Conservation (phyloP, 2,329 filamentous ascomycete species). For the Colletotrichum karsti region DNA sequence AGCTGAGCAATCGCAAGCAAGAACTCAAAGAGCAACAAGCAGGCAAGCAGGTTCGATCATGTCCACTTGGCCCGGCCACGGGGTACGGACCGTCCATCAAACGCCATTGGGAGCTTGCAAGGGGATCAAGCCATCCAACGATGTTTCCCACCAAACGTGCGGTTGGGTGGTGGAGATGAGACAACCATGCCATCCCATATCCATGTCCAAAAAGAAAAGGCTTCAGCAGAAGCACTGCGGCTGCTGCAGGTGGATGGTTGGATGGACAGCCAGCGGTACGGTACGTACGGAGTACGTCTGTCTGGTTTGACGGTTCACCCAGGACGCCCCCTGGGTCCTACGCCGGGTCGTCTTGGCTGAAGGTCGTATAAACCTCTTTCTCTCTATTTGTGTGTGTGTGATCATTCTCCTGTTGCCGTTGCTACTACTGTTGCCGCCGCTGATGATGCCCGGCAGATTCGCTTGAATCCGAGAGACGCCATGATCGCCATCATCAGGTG, state of each 20-base stretch:
- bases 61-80: conserved; percentile 18
- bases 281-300: no score
- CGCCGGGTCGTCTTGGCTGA: conserved; percentile 13
- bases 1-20: conserved; percentile 13
- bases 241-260: conserved; percentile 25
- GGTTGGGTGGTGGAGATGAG: conserved; percentile 26
- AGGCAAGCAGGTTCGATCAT: conserved; percentile 4
- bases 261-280: not conserved
- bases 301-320: not conserved
- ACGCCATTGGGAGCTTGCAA: conserved; percentile 10
- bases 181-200: conserved; percentile 18
- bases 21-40: not conserved
- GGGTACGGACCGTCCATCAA: conserved; percentile 5
- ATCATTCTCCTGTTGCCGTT: conserved; percentile 1
- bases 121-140: conserved; percentile 9
- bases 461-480: conserved; percentile 15
- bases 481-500: conserved; percentile 15
- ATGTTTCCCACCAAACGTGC: conserved; percentile 13
- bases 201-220: not conserved
- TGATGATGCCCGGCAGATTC: not conserved
- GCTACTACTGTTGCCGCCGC: conserved; percentile 16
- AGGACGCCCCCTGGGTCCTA: conserved; percentile 6
- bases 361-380: not conserved
- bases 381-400: not conserved
- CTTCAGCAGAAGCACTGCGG: conserved; percentile 7